phyloP scores from a whole-genome alignment of 768 basidiomycete species.

The Mycena galopus region DNA sequence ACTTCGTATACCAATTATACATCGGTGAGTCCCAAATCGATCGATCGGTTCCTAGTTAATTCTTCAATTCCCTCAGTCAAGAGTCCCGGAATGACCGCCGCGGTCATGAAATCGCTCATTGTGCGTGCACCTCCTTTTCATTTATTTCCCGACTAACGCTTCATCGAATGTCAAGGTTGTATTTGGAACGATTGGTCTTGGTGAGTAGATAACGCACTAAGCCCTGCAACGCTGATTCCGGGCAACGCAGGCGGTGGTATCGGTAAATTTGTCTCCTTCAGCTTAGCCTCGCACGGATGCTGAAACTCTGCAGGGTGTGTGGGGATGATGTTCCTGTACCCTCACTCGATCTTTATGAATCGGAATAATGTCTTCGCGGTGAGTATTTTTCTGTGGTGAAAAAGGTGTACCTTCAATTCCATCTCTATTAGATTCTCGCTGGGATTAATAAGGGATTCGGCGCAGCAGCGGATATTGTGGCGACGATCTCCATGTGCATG shows the following conservation, averaged over 20 bases:
- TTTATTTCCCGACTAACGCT: neutral
- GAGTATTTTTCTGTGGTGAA: constrained; percentile 3
- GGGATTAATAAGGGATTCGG: constrained; percentile 61
- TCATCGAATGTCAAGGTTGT: neutral
- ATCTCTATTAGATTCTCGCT: constrained; percentile 53
- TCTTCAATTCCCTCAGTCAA: constrained; percentile 38
- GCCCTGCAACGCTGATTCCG: neutral
- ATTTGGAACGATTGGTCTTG: constrained; percentile 16
- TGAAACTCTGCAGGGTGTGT: constrained; percentile 12
- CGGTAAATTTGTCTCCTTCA: neutral
- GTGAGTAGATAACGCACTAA: neutral
- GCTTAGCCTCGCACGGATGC: neutral
- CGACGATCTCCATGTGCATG: constrained; percentile 59
- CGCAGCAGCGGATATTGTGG: constrained; percentile 57
- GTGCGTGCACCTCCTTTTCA: neutral
- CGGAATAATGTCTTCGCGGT: constrained; percentile 33
- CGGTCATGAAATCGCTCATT: constrained; percentile 35
- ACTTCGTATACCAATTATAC: constrained; percentile 58
- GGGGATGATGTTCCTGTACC: constrained; percentile 24
- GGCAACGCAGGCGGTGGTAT: constrained; percentile 4
- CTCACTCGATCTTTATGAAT: constrained; percentile 19
- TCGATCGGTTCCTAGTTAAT: neutral
- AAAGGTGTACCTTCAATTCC: neutral
- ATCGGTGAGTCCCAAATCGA: constrained; percentile 42
- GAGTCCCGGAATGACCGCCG: constrained; percentile 43